Base-by-base conservation (phyloP, 2,329 filamentous ascomycete genomes). In the Cadophora luteo-olivacea region DNA sequence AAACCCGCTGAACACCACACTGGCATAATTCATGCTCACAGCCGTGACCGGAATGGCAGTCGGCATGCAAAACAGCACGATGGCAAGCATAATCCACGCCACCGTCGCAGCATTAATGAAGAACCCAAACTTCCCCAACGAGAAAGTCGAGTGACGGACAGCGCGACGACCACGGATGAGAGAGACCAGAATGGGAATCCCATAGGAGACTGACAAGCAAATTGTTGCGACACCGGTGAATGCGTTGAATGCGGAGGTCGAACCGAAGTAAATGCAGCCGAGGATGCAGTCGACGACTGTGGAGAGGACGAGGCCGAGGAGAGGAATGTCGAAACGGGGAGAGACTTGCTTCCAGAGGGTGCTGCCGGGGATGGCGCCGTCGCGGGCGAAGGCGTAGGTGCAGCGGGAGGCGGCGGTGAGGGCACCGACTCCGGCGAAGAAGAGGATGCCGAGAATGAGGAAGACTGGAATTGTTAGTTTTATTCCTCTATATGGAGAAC, bases 221-320 rank as follows among this genome's bases (percentile, higher is more conserved):
- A 94, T 93, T 4, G 91, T 94, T 0, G 91, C 92, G 0, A 93
- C 91, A 33, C 91, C 91, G 0, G 91, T 94, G 79, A 94, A 94
- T 11, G 88, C 90, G 82, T 91, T 91, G 82, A 94, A 94, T 0
- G 92, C 92, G 0, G 91, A 90, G 0, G 87, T 86, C 1, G 89
- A 92, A 11, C 92, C 92, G 72, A 94, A 93, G 81, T 92, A 94
- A 78, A 94, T 93, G 72, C 92, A 84, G 0, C 91, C 92, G 0
- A 94, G 84, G 12, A 94, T 80, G 72, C 88, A 91, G 78, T 92
- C 89, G 54, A 94, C 87, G 0, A 84, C 76, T 0, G 91, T 89
- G 0, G 91, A 92, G 1, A 94, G 83, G 3, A 89, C 81, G 7
- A 94, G 83, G 0, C 89, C 91, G 82, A 84, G 88, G 1, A 95